Base-by-base conservation (phyloP, 2,329 filamentous ascomycete genomes). In the Cercospora sp. region DNA sequence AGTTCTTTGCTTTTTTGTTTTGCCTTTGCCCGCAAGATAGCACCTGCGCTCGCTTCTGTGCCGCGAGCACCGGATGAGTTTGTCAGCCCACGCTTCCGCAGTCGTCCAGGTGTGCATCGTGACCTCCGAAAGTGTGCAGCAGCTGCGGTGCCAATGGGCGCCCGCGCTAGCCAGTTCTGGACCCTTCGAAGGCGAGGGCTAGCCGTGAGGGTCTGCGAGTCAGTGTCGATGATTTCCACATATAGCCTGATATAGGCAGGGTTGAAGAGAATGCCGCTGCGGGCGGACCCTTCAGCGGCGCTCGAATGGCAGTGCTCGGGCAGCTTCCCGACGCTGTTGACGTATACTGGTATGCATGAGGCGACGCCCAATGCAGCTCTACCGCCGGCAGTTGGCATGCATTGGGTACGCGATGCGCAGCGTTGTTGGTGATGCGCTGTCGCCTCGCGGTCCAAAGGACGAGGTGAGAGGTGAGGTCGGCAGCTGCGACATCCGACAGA, bases 151-250 rank as follows among this genome's bases (percentile, higher is more conserved):
- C 16, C 55, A 59, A 37, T 18, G 32, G 21, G 55, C 28, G 30
- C 55, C 5, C 55, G n/a, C 55, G 30, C 55, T 59, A 59, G 58
- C 34, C 21, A 24, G 32, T 34, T 68, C 66, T 66, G 60, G 66
- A 65, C 66, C 66, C 63, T 66, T 49, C 37, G 59, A 37, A 26
- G 45, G 57, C 26, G 43, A 61, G 43, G 32, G 53, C 40, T 37
- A 32, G 63, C 30, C 24, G 5, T 24, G 61, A 64, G 13, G 8
- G 37, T 58, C 53, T 18, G 60, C 51, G 66, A 63, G 60, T 61
- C 53, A 60, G 53, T 64, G 68, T 70, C 68, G 68, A 68, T 70
- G 59, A 66, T 63, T 66, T 24, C 60, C 66, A n/a, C 43, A 63
- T 68, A 28, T n/a, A 40, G 68, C 57, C 3, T 37, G 63, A 21